Evolutionary conservation across 139 green algal genomes (phyloP).

Genomic region (Chlorella sp.): DNA sequence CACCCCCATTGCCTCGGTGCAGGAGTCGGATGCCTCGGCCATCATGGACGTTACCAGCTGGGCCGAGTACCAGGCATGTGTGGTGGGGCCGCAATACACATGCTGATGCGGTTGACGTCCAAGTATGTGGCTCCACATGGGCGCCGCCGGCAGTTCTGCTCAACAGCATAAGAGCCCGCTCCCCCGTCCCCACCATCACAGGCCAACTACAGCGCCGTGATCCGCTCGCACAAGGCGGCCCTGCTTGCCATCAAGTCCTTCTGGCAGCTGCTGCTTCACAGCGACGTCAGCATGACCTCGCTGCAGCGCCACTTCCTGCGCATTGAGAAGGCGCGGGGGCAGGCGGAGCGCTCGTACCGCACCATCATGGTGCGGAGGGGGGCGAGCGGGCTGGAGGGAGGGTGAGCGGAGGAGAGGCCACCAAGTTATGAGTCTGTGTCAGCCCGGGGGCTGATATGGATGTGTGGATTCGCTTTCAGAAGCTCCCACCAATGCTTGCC

Average conservation of each 20-base stretch:
- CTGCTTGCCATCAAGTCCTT: neutral
- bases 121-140: no score
- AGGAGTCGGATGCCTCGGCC: neutral
- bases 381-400: neutral
- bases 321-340: neutral
- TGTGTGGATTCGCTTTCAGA: no score
- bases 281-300: neutral
- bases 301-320: neutral
- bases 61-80: slow-evolving; percentile 17
- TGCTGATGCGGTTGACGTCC: no score
- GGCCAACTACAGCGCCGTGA: slow-evolving; percentile 3
- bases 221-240: neutral
- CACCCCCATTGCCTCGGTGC: no score
- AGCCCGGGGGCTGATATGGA: no score
- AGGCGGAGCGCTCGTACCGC: slow-evolving; percentile 7
- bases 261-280: slow-evolving; percentile 26
- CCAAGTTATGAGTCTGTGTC: no score
- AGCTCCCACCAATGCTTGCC: no score
- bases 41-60: slow-evolving; percentile 3
- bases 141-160: no score
- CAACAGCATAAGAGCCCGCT: no score
- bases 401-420: no score
- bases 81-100: no score
- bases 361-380: neutral
- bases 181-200: no score